Evolutionary conservation across 441 rosid genomes (phyloP), one percentile per base, ranked within the genome.

Genomic region (Jatropha multifida): DNA sequence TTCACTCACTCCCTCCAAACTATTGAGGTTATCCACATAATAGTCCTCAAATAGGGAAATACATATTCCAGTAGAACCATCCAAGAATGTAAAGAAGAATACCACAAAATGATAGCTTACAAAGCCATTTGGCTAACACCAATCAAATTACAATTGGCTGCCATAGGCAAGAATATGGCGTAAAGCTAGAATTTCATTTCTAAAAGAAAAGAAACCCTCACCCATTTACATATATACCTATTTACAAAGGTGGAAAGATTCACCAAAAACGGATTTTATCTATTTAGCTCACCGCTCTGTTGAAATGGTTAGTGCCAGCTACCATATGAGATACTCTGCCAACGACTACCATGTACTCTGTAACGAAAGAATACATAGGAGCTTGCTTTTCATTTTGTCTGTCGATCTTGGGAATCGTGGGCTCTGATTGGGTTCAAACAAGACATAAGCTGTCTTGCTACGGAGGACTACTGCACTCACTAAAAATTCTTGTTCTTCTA

Each of bases 141-240:
- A 74, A 51, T 69, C 65, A 65, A 41, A 59, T 23, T 51, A 42
- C 56, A 14, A 17, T 27, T 15, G 14, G 76, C 51, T 40, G 62
- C 66, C 59, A 62, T 9, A 12, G 5, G 5, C 15, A 64, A 32
- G 73, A 59, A 73, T 15, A 40, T n/a, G 46, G 77, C 7, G 60
- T 10, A 65, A 72, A 75, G 59, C 76, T 74, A 51, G 60, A 68
- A 75, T 69, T 75, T 65, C 73, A 72, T 58, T 52, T 70, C 65
- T 44, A 70, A 73, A 73, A 68, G 27, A 65, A 37, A 74, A 62
- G 72, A 74, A 73, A 63, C 27, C 78, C 73, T 80, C 72, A 68
- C 69, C 55, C 81, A 70, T 84, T 74, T 82, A 82, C 83, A 79
- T 75, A 64, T 79, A 76, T 77, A 68, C 66, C 49, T 69, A 85